These are phyloP conservation scores for Thielaviopsis populi DNA, from an alignment of 2,329 filamentous ascomycete species.

Conservation along the genomic window DNA sequence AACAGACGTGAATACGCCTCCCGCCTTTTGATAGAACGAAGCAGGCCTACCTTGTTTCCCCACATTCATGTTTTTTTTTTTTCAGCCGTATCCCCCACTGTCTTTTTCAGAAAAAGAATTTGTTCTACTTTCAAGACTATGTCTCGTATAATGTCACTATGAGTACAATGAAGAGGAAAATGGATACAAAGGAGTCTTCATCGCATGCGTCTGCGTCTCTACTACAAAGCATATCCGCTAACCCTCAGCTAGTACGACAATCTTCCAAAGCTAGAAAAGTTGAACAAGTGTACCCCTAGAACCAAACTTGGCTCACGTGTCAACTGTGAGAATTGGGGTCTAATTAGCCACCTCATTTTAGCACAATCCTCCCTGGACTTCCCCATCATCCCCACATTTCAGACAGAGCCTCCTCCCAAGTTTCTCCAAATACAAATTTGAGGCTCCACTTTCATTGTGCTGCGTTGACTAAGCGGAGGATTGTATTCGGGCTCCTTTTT, in stretches of 20 bases:
- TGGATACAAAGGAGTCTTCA: too few relatives aligned
- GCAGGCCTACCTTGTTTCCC: too few relatives aligned
- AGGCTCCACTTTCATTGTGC: not conserved
- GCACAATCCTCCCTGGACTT: not conserved
- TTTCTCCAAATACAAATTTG: not conserved
- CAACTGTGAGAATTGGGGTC: not conserved
- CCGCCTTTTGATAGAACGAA: too few relatives aligned
- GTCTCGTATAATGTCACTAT: too few relatives aligned
- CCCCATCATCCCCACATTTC: not conserved
- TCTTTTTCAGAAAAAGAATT: too few relatives aligned
- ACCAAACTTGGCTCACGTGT: slow-evolving; percentile 2
- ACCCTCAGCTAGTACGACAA: not conserved
- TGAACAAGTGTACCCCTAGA: not conserved
- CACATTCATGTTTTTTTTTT: too few relatives aligned
- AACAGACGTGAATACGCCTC: too few relatives aligned
- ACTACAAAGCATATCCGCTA: not conserved
- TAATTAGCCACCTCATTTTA: slow-evolving; percentile 4
- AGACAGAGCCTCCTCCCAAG: slow-evolving; percentile 1
- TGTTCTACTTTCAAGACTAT: too few relatives aligned
- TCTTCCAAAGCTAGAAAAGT: not conserved
- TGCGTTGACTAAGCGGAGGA: not conserved
- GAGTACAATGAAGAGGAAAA: too few relatives aligned
- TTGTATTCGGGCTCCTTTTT: not conserved
- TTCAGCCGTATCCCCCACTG: too few relatives aligned
- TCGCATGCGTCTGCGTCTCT: too few relatives aligned